These are phyloP conservation scores for Ephemerocybe angulata DNA, from an alignment of 768 basidiomycete species.

Conservation along the genomic window DNA sequence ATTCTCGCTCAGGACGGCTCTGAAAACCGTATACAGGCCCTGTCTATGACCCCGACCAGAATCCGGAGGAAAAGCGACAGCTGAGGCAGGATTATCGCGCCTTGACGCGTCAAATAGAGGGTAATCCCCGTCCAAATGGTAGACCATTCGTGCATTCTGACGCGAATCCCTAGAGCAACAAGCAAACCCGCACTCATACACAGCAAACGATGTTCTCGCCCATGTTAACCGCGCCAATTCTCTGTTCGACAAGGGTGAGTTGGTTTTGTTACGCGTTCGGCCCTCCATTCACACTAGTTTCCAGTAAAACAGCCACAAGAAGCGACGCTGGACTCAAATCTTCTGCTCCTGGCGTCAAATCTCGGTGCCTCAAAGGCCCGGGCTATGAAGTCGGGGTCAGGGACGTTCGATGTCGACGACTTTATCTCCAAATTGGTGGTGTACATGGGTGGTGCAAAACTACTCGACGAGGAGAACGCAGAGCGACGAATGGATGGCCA, in stretches of 20 bases:
- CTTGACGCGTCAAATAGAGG: slow-evolving; percentile 60
- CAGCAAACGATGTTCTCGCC: slow-evolving; percentile 50
- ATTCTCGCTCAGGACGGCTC: neutral
- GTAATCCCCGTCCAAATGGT: slow-evolving; percentile 33
- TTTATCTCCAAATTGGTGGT: slow-evolving; percentile 72
- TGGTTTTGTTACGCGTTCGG: neutral
- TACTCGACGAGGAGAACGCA: slow-evolving; percentile 35
- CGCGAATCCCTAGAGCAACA: slow-evolving; percentile 35
- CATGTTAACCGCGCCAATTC: slow-evolving; percentile 57
- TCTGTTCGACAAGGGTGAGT: slow-evolving; percentile 60
- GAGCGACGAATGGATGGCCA: slow-evolving; percentile 53
- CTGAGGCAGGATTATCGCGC: slow-evolving; percentile 72
- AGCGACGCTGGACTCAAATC: slow-evolving; percentile 83
- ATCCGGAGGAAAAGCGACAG: slow-evolving; percentile 73
- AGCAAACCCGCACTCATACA: slow-evolving; percentile 51
- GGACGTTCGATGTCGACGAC: slow-evolving; percentile 90
- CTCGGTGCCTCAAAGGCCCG: slow-evolving; percentile 87
- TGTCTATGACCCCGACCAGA: slow-evolving; percentile 80
- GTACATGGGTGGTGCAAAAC: slow-evolving; percentile 70
- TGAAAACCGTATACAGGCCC: slow-evolving; percentile 24
- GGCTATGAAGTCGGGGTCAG: slow-evolving; percentile 81
- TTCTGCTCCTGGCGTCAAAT: slow-evolving; percentile 73
- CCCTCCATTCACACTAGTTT: neutral
- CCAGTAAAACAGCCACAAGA: slow-evolving; percentile 79
- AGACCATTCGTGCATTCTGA: neutral